A percentile compares a stretch with the other conserved stretches of the same genome.
These are phyloP conservation scores for Eutypella sp. DNA, from an alignment of 2,329 filamentous ascomycete genomes.

Conservation along the genomic window DNA sequence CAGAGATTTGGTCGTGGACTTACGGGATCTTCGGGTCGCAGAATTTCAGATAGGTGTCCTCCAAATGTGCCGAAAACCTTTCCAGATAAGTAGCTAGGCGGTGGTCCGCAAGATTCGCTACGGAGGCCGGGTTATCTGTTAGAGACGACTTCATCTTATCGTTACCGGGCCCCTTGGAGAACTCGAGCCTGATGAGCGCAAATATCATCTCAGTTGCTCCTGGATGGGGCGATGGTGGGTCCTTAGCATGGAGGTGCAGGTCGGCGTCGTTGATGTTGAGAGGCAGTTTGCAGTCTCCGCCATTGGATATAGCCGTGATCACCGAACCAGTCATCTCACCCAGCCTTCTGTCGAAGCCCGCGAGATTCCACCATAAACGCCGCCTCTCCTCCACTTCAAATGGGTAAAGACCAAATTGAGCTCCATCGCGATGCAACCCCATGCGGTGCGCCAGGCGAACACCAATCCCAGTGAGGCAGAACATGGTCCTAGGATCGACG, in stretches of 20 bases:
- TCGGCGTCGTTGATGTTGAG: conserved; percentile 60
- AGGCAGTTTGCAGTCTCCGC: conserved; percentile 51
- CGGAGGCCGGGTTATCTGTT: conserved; percentile 33
- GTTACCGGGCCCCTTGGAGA: conserved; percentile 49
- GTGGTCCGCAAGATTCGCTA: conserved; percentile 46
- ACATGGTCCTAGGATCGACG: conserved; percentile 56
- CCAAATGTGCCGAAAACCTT: conserved; percentile 49
- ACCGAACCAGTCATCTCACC: conserved; percentile 60
- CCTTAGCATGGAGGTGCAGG: conserved; percentile 52
- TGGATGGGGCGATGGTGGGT: conserved; percentile 41
- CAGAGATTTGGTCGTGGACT: neutral
- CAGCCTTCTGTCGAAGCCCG: conserved; percentile 63
- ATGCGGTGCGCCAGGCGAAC: conserved; percentile 64
- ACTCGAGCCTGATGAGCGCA: conserved; percentile 50
- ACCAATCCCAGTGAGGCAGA: conserved; percentile 58
- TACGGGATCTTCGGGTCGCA: conserved; percentile 53
- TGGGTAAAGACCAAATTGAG: conserved; percentile 42
- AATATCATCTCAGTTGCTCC: conserved; percentile 59
- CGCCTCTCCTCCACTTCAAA: conserved; percentile 68
- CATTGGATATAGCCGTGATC: conserved; percentile 50
- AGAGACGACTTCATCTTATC: conserved; percentile 34
- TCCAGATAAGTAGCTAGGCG: conserved; percentile 46
- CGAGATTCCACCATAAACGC: conserved; percentile 68
- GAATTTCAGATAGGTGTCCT: conserved; percentile 49
- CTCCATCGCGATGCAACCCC: conserved; percentile 61